These are phyloP conservation scores for Polysphondylium violaceum DNA, from an alignment of 78 protist species.

Conservation along the genomic window DNA sequence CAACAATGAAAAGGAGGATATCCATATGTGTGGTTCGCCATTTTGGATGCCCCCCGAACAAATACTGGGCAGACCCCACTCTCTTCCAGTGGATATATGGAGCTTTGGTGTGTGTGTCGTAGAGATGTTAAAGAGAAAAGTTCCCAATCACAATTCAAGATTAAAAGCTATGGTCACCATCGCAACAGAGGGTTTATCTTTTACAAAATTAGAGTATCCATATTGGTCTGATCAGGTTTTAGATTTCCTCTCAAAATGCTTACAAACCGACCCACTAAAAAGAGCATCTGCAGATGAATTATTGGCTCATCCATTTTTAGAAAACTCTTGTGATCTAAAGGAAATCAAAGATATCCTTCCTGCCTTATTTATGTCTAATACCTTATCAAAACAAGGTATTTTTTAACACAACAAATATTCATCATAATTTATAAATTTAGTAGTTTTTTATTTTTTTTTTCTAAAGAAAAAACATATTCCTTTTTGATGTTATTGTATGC, in stretches of 20 bases:
- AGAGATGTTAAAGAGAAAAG: conserved; percentile 69
- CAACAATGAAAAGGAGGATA: conserved; percentile 8
- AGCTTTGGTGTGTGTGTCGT: conserved; percentile 78
- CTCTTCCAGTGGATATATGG: conserved; percentile 73
- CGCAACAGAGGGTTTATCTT: conserved; percentile 33
- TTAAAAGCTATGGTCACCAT: conserved; percentile 49
- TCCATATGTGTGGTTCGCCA: conserved; percentile 66
- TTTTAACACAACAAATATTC: too few relatives aligned
- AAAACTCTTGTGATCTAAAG: conserved; percentile 18
- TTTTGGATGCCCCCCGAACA: conserved; percentile 80
- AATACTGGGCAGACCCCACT: conserved; percentile 46
- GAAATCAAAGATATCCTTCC: conserved; percentile 59
- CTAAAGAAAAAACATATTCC: too few relatives aligned
- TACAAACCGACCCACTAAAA: conserved; percentile 53
- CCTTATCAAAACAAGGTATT: conserved; percentile 49
- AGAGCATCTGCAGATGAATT: conserved; percentile 31
- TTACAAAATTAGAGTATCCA: conserved; percentile 3
- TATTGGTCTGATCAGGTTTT: conserved; percentile 33
- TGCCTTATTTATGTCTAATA: conserved; percentile 51
- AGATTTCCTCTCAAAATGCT: conserved; percentile 58
- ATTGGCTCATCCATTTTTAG: conserved; percentile 50
- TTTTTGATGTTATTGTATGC: too few relatives aligned
- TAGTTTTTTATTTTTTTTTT: too few relatives aligned
- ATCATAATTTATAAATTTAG: too few relatives aligned
- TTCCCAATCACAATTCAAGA: conserved; percentile 59